These are phyloP conservation scores for Cystobasidium sp. DNA, from an alignment of 1,284 basidiomycete genomes.

Conservation along the genomic window DNA sequence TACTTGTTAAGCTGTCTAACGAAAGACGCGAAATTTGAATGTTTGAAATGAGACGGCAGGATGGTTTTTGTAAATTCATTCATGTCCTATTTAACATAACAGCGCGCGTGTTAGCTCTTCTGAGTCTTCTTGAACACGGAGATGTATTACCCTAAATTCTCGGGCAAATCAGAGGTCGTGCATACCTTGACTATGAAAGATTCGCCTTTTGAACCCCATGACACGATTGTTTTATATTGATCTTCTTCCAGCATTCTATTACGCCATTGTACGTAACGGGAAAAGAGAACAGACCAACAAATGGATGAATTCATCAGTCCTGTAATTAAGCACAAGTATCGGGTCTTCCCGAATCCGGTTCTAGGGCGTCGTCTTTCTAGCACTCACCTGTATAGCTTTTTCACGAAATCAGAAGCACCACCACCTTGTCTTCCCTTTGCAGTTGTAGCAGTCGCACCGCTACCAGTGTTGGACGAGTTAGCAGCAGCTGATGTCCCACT, in stretches of 20 bases:
- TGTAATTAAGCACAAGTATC: background rate
- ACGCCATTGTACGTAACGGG: background rate
- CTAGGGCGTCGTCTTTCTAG: background rate
- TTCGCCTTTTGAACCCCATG: constrained; percentile 83
- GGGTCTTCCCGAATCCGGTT: background rate
- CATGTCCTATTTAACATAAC: constrained; percentile 70
- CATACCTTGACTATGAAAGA: constrained; percentile 87
- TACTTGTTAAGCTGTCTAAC: constrained; percentile 97
- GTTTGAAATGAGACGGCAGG: constrained; percentile 92
- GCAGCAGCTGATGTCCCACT: background rate
- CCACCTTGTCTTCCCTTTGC: constrained; percentile 22
- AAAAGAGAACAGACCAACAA: too few species aligned
- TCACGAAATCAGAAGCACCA: constrained; percentile 78
- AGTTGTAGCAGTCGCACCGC: background rate
- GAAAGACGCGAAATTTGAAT: constrained; percentile 87
- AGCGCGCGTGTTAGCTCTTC: background rate
- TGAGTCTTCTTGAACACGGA: too few species aligned
- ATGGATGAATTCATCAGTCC: too few species aligned
- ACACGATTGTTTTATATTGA: constrained; percentile 73
- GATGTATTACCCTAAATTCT: too few species aligned
- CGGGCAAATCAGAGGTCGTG: constrained; percentile 2
- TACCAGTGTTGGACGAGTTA: too few species aligned
- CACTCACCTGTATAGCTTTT: constrained; percentile 86
- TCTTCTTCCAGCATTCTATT: constrained; percentile 83
- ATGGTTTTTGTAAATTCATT: constrained; percentile 95